phyloP scores from a whole-genome alignment of 2,329 filamentous ascomycete species.

The Fusarium sp. region DNA sequence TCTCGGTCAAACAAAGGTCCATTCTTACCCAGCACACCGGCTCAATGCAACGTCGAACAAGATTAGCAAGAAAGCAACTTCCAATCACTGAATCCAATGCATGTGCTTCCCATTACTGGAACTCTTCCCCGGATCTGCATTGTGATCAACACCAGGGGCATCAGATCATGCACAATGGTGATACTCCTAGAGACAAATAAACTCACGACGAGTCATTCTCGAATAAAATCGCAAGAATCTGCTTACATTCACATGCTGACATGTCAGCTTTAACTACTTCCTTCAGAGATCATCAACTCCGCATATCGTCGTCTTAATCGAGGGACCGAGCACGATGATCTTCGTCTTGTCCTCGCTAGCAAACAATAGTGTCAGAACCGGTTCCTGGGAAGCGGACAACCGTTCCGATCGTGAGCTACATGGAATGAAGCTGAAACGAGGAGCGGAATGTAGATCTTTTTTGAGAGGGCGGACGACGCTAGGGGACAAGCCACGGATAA shows the following conservation, averaged over 20 bases:
- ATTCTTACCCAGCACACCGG: not conserved
- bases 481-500: not conserved
- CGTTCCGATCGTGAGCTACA: not conserved
- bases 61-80: not conserved
- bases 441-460: not conserved
- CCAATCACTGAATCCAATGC: not conserved
- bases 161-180: not conserved
- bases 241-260: not conserved
- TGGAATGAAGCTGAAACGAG: not conserved
- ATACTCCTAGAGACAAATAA: not conserved
- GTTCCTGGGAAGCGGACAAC: not conserved
- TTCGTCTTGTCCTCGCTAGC: not conserved
- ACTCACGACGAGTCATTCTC: not conserved
- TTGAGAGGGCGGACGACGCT: not conserved
- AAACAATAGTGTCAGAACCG: not conserved
- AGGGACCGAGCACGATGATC: not conserved
- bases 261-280: not conserved
- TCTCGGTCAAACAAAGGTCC: not conserved
- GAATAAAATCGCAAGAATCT: not conserved
- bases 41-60: not conserved
- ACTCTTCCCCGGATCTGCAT: slow-evolving; percentile 11
- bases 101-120: not conserved
- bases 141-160: not conserved
- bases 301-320: not conserved
- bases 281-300: not conserved